Base-by-base conservation (phyloP, 2,329 filamentous ascomycete species). In the Fusarium hostae region DNA sequence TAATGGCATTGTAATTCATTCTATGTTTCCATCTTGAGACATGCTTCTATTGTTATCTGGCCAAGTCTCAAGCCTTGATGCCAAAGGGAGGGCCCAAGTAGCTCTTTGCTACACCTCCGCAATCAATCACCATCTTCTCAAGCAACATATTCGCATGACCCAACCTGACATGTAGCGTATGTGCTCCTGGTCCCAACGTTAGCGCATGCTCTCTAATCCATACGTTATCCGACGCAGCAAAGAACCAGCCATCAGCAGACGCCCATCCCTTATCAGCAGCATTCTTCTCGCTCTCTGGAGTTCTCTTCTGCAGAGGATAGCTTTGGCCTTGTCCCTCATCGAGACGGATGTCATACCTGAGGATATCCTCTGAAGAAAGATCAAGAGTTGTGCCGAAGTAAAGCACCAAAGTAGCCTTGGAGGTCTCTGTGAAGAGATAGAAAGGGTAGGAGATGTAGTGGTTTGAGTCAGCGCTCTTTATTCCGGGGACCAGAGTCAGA, bases 41-140 rank as follows among this genome's bases (percentile, higher is more conserved):
- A 3, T 18, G 9, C 5, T 16, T 24, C 15, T 22, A 9, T n/a
- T 12, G 11, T 13, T n/a, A n/a, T 13, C 5, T 40, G 7, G 0
- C 10, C 11, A 41, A 18, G 3, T 12, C 20, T 44, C 4, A 51
- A 12, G 18, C 35, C 20, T 35, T 63, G 2, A 10, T n/a, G 1
- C 68, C 66, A 2, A 35, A 16, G 0, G 74, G 66, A 1, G 74
- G 74, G 0, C 72, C 74, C 0, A 75, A 30, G 10, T 76, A 76
- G 18, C 68, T 75, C 1, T 66, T 45, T 3, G 28, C 43, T 8
- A 66, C 61, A 1, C 61, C 69, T 1, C 69, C 67, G 3, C 51
- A 63, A 37, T 74, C 39, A 22, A 76, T 9, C 1, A 76, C 63
- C 13, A 73, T 45, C 40, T 76, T 75, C 28, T 76, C 73, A 8